phyloP scores from a whole-genome alignment of 78 protist species.

The Creolimax fragrantissima region DNA sequence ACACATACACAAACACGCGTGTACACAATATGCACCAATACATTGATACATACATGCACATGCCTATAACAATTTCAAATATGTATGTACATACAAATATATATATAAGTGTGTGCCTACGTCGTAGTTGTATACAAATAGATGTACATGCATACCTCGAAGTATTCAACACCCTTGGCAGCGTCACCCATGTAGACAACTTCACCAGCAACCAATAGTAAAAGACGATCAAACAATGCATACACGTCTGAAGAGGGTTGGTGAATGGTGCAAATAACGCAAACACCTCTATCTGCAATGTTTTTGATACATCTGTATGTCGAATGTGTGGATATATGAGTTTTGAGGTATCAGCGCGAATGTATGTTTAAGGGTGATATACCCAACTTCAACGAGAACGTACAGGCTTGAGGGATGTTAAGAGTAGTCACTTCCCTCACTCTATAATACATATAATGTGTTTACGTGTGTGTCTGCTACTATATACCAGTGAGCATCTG shows the following conservation, averaged over 20 bases:
- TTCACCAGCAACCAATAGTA: conserved; percentile 18
- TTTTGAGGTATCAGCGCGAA: no score
- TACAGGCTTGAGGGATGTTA: no score
- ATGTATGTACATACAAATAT: background rate
- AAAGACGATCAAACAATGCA: conserved; percentile 28
- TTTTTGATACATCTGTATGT: conserved; percentile 20
- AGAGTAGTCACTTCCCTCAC: no score
- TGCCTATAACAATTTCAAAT: background rate
- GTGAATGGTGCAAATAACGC: conserved; percentile 53
- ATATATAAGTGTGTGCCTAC: no score
- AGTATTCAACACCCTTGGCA: background rate
- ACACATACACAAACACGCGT: background rate
- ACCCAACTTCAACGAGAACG: no score
- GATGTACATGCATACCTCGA: background rate
- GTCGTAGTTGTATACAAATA: no score
- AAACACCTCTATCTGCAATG: background rate
- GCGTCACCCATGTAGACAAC: conserved; percentile 20
- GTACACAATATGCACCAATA: background rate
- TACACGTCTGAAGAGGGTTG: conserved; percentile 45
- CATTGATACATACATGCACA: background rate
- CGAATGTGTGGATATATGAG: background rate
- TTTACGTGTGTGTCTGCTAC: no score
- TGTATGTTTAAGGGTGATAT: no score
- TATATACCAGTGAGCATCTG: no score
- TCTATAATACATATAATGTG: no score